Percentiles rank a stretch among this genome's conserved stretches.
Conservation (phyloP, 768 basidiomycete species). For the Flagelloscypha sp. region DNA sequence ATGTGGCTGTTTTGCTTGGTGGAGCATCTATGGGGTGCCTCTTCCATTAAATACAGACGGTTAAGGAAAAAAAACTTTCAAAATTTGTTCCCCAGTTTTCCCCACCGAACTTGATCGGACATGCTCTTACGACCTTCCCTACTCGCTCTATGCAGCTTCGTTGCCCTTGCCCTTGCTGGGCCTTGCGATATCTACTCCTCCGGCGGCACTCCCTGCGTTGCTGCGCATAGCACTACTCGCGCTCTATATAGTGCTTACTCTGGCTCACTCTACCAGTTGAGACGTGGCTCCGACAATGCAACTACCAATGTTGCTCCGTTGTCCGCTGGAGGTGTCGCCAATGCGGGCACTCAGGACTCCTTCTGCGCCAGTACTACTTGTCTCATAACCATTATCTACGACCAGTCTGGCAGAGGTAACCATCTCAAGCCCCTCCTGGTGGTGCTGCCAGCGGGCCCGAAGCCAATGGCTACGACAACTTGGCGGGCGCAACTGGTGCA, state of each 20-base stretch:
- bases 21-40: too few relatives aligned
- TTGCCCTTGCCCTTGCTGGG: conserved; percentile 8
- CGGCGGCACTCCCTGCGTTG: conserved; percentile 10
- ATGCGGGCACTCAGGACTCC: conserved; percentile 8
- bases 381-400: conserved; percentile 11
- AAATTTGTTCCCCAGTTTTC: too few relatives aligned
- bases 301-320: conserved; percentile 6
- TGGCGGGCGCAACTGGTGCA: conserved; percentile 9
- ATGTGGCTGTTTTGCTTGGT: too few relatives aligned
- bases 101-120: too few relatives aligned
- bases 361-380: too few relatives aligned
- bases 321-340: conserved; percentile 11
- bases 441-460: too few relatives aligned
- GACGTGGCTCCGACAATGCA: conserved; percentile 9
- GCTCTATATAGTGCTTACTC: conserved; percentile 7
- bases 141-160: too few relatives aligned
- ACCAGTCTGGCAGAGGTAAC: conserved; percentile 6
- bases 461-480: conserved; percentile 7
- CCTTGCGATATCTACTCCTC: conserved; percentile 11
- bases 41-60: too few relatives aligned
- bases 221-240: too few relatives aligned
- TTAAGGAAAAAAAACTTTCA: too few relatives aligned
- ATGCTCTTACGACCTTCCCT: too few relatives aligned
- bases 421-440: conserved; percentile 9
- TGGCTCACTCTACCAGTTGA: conserved; percentile 10